Conservation (phyloP, 1,139 yeast genomes). For the Suhomyces chickasaworum region DNA sequence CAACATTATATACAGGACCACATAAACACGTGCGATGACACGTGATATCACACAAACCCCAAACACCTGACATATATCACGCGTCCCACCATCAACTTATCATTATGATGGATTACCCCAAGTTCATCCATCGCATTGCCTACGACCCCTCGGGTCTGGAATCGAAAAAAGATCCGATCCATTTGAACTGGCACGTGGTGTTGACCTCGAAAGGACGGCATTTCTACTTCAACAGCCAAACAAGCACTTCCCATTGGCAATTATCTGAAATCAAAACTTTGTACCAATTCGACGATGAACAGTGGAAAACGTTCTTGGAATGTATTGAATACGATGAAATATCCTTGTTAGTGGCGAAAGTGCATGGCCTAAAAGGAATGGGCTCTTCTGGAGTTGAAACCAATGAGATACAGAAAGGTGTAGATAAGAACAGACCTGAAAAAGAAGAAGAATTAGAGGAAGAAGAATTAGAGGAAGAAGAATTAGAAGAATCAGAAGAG, state of each 20-base stretch:
- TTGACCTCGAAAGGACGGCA: slow-evolving; percentile 32
- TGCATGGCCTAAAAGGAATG: slow-evolving; percentile 28
- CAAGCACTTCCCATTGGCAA: slow-evolving; percentile 37
- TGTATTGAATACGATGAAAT: slow-evolving; percentile 36
- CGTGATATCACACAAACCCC: background rate
- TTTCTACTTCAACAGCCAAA: slow-evolving; percentile 32
- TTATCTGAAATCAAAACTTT: slow-evolving; percentile 26
- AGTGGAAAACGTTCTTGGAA: slow-evolving; percentile 21
- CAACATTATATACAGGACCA: no score
- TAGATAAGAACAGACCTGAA: background rate
- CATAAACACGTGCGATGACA: no score
- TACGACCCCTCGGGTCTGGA: slow-evolving; percentile 10
- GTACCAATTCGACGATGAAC: slow-evolving; percentile 16
- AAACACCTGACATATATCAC: background rate
- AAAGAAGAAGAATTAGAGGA: background rate
- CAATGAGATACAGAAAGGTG: background rate
- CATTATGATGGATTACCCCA: slow-evolving; percentile 13
- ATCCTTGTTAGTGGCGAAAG: slow-evolving; percentile 33
- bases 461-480: slow-evolving; percentile 6
- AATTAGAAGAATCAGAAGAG: slow-evolving; percentile 2
- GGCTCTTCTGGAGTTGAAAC: background rate
- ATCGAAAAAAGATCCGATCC: background rate
- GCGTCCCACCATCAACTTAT: background rate
- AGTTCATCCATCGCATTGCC: slow-evolving; percentile 25
- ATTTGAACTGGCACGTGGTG: slow-evolving; percentile 32